Evolutionary conservation across 2,329 filamentous ascomycete species (phyloP).

Genomic region (Cucurbitaria berberidis): DNA sequence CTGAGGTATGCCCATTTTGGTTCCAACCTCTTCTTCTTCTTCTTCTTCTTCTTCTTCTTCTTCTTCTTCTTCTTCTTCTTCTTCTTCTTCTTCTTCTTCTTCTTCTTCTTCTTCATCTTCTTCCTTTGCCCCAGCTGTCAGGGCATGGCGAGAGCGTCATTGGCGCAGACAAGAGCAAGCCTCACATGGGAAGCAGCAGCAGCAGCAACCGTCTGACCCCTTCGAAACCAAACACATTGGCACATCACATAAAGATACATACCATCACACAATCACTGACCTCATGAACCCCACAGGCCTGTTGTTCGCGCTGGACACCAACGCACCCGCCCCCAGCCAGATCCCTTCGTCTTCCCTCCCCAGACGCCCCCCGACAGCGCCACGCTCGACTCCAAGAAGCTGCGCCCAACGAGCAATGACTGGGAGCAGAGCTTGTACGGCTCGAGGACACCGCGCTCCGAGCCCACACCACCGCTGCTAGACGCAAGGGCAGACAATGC

Average conservation of each 20-base stretch:
- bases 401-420: constrained; percentile 45
- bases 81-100: no score
- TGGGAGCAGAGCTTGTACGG: constrained; percentile 46
- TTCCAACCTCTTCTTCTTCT: no score
- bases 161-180: neutral
- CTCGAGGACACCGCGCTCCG: constrained; percentile 38
- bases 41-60: no score
- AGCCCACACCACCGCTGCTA: constrained; percentile 31
- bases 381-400: constrained; percentile 35
- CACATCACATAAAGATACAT: no score
- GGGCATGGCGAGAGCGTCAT: neutral
- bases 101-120: no score
- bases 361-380: constrained; percentile 48
- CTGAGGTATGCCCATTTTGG: constrained; percentile 46
- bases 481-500: constrained; percentile 25
- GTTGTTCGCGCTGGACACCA: constrained; percentile 45
- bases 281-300: constrained; percentile 33
- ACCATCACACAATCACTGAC: constrained; percentile 23
- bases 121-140: neutral
- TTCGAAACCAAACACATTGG: neutral
- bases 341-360: constrained; percentile 49
- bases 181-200: neutral
- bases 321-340: constrained; percentile 39
- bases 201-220: neutral
- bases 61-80: no score